phyloP scores from a whole-genome alignment of 2,329 filamentous ascomycete genomes.

The Hymenoscyphus fructigenus region DNA sequence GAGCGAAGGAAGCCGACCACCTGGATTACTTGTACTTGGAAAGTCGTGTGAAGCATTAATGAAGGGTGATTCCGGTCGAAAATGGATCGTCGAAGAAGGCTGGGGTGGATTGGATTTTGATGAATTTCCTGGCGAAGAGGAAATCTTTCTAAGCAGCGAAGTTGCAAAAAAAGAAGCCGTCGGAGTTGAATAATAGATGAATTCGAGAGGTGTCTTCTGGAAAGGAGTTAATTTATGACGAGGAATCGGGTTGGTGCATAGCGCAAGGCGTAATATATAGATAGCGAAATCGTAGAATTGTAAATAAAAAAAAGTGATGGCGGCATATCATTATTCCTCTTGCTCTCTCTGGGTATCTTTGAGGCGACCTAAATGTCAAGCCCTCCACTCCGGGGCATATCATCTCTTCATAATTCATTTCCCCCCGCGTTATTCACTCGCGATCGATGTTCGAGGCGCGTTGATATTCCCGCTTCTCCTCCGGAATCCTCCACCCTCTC shows the following conservation, averaged over 20 bases:
- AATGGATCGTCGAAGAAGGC: constrained; percentile 86
- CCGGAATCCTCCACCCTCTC: no score
- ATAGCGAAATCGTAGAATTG: neutral
- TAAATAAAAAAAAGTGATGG: neutral
- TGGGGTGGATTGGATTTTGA: constrained; percentile 76
- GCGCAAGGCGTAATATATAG: constrained; percentile 7
- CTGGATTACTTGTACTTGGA: constrained; percentile 84
- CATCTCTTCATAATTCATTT: neutral
- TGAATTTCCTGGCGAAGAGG: constrained; percentile 26
- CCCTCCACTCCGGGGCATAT: neutral
- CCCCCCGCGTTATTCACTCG: neutral
- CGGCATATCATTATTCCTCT: neutral
- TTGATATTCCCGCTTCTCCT: no score
- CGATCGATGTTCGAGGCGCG: neutral
- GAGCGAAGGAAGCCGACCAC: constrained; percentile 83
- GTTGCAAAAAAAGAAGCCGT: constrained; percentile 15
- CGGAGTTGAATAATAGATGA: constrained; percentile 12
- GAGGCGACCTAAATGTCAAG: neutral
- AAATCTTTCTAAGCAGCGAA: constrained; percentile 14
- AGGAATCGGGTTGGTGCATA: constrained; percentile 13
- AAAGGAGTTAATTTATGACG: neutral
- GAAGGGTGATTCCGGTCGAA: constrained; percentile 53
- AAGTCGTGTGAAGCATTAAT: constrained; percentile 77
- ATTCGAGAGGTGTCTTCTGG: constrained; percentile 25
- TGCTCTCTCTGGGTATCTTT: neutral